A percentile compares a stretch with the other conserved stretches of the same genome.
These are phyloP conservation scores for Spinacia oleracea DNA, from an alignment of 179 eudicot genomes.

Conservation along the genomic window DNA sequence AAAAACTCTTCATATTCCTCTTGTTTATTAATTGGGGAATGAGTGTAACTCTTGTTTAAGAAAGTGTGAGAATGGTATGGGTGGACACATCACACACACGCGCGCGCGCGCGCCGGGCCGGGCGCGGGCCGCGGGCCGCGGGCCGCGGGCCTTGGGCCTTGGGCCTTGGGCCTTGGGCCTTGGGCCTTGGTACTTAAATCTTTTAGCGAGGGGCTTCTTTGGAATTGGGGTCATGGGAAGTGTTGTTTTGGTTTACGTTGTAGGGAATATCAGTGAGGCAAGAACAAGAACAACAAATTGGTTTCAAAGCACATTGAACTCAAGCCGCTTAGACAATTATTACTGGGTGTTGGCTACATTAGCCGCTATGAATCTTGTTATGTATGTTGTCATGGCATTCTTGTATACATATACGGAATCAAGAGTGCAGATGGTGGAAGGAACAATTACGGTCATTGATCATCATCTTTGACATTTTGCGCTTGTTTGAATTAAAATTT, in stretches of 20 bases:
- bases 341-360: conserved; percentile 11
- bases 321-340: conserved; percentile 15
- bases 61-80: no score
- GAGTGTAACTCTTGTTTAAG: no score
- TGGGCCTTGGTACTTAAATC: conserved; percentile 1
- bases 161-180: background rate
- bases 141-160: no score
- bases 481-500: background rate
- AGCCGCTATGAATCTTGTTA: background rate
- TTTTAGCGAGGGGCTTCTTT: conserved; percentile 1
- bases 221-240: conserved; percentile 16
- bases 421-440: background rate
- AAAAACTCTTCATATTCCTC: no score
- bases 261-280: background rate
- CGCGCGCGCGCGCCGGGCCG: no score
- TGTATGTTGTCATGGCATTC: background rate
- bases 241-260: background rate
- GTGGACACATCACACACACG: no score
- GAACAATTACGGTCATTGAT: background rate
- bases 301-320: conserved; percentile 15
- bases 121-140: no score
- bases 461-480: background rate
- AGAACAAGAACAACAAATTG: background rate
- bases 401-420: background rate
- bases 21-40: no score